A percentile compares a stretch with the other conserved stretches of the same genome.
Conservation (phyloP, 1,139 yeast species). For the Geotrichum restrictum region DNA sequence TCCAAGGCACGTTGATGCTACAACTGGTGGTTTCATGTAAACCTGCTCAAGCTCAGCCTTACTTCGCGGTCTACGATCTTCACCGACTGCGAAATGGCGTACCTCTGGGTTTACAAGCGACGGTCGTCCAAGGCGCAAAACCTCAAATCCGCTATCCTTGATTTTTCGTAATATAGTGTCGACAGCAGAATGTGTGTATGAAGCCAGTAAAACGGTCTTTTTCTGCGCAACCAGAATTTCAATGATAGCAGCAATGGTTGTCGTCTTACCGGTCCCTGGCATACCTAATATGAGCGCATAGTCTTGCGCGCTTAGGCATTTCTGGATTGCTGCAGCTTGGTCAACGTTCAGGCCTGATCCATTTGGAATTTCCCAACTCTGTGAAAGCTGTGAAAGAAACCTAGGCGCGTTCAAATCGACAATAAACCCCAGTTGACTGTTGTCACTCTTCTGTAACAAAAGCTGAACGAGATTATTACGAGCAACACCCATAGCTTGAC, state of each 20-base stretch:
- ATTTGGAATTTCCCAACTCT: background rate
- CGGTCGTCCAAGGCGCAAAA: constrained; percentile 40
- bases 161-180: constrained; percentile 82
- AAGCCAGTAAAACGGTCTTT: constrained; percentile 67
- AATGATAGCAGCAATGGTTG: constrained; percentile 77
- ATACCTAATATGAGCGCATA: constrained; percentile 83
- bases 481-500: constrained; percentile 70
- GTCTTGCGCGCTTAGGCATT: constrained; percentile 62
- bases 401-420: constrained; percentile 56
- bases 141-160: constrained; percentile 47
- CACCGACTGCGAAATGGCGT: constrained; percentile 43
- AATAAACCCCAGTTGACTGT: constrained; percentile 52
- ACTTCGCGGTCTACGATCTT: constrained; percentile 36
- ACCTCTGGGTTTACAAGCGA: constrained; percentile 61
- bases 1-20: constrained; percentile 87
- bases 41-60: constrained; percentile 44
- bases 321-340: constrained; percentile 64
- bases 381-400: constrained; percentile 32
- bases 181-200: constrained; percentile 94
- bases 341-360: constrained; percentile 51
- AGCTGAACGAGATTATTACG: constrained; percentile 70
- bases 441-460: constrained; percentile 58
- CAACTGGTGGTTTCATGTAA: constrained; percentile 61
- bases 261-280: constrained; percentile 99
- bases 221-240: constrained; percentile 54